These are phyloP conservation scores for Chalaropsis ovoidea DNA, from an alignment of 2,329 filamentous ascomycete genomes.

Conservation along the genomic window DNA sequence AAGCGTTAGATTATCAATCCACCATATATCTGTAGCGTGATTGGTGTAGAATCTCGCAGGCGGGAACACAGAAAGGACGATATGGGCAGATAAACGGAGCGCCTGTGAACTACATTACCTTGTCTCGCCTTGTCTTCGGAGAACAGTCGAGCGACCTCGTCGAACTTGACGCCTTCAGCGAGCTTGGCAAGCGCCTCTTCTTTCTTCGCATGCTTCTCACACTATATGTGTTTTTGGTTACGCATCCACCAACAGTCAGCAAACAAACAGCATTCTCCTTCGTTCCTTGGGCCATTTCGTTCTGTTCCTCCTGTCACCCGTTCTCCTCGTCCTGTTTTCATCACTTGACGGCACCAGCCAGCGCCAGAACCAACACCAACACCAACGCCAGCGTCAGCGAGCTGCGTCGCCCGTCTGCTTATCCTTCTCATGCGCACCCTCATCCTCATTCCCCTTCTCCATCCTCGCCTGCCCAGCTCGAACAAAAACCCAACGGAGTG, in stretches of 20 bases:
- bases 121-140: constrained; percentile 68
- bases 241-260: background rate
- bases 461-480: background rate
- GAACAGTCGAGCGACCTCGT: constrained; percentile 61
- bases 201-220: constrained; percentile 67
- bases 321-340: background rate
- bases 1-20: background rate
- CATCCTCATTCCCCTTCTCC: background rate
- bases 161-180: constrained; percentile 57
- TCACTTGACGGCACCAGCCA: background rate
- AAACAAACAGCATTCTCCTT: background rate
- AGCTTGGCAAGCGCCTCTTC: constrained; percentile 64
- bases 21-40: background rate
- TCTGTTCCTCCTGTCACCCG: background rate
- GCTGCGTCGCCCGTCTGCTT: background rate
- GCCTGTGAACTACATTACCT: constrained; percentile 35
- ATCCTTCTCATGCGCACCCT: no score
- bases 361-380: no score
- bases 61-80: background rate
- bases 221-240: constrained; percentile 35
- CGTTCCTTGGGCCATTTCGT: no score
- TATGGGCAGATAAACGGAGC: background rate
- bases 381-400: background rate
- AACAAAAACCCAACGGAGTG: background rate
- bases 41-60: background rate